phyloP scores from a whole-genome alignment of 1,284 basidiomycete species.

The Ustilago nuda region DNA sequence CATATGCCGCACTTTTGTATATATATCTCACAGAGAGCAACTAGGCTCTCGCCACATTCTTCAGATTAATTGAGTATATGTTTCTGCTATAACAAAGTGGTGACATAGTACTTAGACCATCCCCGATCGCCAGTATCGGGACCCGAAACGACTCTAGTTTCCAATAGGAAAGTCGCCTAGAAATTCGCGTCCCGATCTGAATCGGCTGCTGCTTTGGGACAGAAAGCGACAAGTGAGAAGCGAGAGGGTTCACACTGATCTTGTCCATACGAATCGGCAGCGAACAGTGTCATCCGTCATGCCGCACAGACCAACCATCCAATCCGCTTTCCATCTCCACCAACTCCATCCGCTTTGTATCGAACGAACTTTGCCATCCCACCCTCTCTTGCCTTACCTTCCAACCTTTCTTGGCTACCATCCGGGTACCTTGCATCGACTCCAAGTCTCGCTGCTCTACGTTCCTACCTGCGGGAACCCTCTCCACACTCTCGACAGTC shows the following conservation, averaged over 20 bases:
- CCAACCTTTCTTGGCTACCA: neutral
- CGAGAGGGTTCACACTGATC: conserved; percentile 6
- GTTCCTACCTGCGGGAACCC: neutral
- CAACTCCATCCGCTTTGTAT: conserved; percentile 3
- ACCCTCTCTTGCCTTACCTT: neutral
- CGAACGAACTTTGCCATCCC: neutral
- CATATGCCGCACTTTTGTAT: too few species aligned
- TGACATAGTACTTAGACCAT: too few species aligned
- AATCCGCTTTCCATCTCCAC: neutral
- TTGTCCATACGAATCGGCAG: conserved; percentile 2
- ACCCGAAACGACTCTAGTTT: too few species aligned
- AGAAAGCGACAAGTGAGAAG: neutral
- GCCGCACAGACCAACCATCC: neutral
- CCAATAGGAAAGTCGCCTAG: neutral
- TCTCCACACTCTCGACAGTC: neutral
- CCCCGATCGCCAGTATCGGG: too few species aligned
- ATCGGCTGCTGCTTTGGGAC: conserved; percentile 4
- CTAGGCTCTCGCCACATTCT: too few species aligned
- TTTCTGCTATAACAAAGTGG: too few species aligned
- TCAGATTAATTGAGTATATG: too few species aligned
- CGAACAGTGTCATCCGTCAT: conserved; percentile 3
- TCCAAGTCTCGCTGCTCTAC: neutral
- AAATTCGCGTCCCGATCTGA: conserved; percentile 8
- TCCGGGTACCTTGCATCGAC: neutral
- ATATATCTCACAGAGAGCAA: too few species aligned